phyloP scores from a whole-genome alignment of 345 rosid species.

The Syzygium aromaticum region DNA sequence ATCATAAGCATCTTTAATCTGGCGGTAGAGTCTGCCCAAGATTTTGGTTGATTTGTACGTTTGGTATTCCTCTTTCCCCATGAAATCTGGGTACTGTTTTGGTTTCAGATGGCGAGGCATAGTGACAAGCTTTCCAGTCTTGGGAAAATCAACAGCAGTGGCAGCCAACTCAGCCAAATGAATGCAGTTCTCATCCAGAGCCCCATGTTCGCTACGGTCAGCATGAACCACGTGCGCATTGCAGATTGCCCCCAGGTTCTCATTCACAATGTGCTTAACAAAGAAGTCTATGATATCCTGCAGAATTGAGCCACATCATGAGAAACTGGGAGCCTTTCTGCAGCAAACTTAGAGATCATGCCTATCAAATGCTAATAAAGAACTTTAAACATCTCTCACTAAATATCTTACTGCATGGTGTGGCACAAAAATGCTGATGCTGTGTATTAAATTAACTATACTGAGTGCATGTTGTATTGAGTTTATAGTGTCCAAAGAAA shows the following conservation, averaged over 20 bases:
- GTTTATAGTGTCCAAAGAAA: background rate
- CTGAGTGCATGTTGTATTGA: background rate
- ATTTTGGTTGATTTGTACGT: conserved; percentile 67
- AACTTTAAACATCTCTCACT: background rate
- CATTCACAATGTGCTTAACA: conserved; percentile 62
- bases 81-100: conserved; percentile 77
- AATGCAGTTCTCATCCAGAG: conserved; percentile 61
- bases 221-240: conserved; percentile 93
- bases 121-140: conserved; percentile 72
- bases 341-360: background rate
- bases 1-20: conserved; percentile 45
- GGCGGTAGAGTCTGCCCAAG: conserved; percentile 72
- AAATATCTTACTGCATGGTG: background rate
- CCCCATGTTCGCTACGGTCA: conserved; percentile 65
- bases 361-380: background rate
- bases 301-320: background rate
- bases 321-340: background rate
- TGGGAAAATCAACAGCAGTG: conserved; percentile 89
- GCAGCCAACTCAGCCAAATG: conserved; percentile 84
- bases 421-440: background rate
- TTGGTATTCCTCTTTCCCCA: conserved; percentile 73
- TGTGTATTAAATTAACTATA: background rate
- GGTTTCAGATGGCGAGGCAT: conserved; percentile 73
- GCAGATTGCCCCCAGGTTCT: conserved; percentile 68
- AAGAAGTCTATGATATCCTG: conserved; percentile 88